Evolutionary conservation across 163 green algal species (phyloP).

Genomic region (Coccomyxa subellipsoidea): DNA sequence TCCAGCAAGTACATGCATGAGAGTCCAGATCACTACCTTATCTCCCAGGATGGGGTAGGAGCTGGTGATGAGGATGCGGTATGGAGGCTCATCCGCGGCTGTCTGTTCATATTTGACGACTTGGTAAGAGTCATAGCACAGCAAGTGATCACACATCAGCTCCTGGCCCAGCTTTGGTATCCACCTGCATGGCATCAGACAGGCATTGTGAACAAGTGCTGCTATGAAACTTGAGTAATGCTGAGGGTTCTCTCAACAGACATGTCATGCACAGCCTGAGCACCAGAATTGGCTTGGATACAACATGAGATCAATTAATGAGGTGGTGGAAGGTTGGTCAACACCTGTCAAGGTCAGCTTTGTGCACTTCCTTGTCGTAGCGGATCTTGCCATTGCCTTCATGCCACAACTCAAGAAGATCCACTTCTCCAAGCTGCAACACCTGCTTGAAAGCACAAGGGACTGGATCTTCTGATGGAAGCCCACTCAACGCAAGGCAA

Average conservation of each 20-base stretch:
- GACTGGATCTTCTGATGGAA: too few species aligned
- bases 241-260: too few species aligned
- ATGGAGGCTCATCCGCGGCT: not conserved
- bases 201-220: not conserved
- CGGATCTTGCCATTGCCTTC: not conserved
- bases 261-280: not conserved
- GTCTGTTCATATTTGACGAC: not conserved
- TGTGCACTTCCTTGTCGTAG: not conserved
- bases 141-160: not conserved
- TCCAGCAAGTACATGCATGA: too few species aligned
- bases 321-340: too few species aligned
- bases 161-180: not conserved
- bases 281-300: too few species aligned
- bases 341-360: not conserved
- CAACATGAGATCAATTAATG: too few species aligned
- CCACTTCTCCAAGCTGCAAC: not conserved
- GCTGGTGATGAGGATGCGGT: not conserved
- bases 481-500: too few species aligned
- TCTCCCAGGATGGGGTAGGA: not conserved
- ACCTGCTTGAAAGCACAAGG: too few species aligned
- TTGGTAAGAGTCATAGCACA: not conserved
- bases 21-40: not conserved
- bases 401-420: not conserved
- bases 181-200: not conserved
- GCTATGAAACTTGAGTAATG: too few species aligned